Evolutionary conservation across 1,284 basidiomycete species (phyloP).

Genomic region (Meira miltonrushii): DNA sequence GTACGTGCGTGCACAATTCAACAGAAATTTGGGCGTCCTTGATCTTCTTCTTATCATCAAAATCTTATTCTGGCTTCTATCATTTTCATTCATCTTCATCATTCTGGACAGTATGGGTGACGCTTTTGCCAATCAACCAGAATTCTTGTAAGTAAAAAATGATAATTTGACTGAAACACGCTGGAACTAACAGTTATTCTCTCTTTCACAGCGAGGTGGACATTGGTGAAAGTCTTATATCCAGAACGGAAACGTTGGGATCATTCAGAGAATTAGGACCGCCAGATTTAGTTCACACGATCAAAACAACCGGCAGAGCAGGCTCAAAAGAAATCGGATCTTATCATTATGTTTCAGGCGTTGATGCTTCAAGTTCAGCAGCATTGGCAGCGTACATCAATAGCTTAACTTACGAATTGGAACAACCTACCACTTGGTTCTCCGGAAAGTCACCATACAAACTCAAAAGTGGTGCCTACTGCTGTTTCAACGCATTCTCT

Average conservation of each 20-base stretch:
- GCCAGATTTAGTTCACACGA: constrained; percentile 90
- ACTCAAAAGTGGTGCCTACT: constrained; percentile 88
- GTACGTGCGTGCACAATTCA: too few relatives aligned
- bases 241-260: constrained; percentile 83
- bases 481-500: constrained; percentile 95
- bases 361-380: constrained; percentile 93
- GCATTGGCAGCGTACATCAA: constrained; percentile 97
- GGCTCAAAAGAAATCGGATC: constrained; percentile 66
- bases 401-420: constrained; percentile 88
- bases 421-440: constrained; percentile 88
- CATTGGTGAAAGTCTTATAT: constrained; percentile 79
- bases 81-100: not conserved
- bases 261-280: constrained; percentile 95
- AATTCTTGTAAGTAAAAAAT: constrained; percentile 41
- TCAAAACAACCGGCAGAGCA: constrained; percentile 74
- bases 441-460: constrained; percentile 69
- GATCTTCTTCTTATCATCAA: too few relatives aligned
- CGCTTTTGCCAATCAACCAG: constrained; percentile 46
- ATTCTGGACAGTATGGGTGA: constrained; percentile 35
- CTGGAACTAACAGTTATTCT: not conserved
- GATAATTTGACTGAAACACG: not conserved
- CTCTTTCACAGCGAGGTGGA: constrained; percentile 64
- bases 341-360: constrained; percentile 67
- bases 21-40: too few relatives aligned
- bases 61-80: too few relatives aligned